Evolutionary conservation across 805 yeast species (phyloP).

Genomic region (Suhomyces pyralidae): DNA sequence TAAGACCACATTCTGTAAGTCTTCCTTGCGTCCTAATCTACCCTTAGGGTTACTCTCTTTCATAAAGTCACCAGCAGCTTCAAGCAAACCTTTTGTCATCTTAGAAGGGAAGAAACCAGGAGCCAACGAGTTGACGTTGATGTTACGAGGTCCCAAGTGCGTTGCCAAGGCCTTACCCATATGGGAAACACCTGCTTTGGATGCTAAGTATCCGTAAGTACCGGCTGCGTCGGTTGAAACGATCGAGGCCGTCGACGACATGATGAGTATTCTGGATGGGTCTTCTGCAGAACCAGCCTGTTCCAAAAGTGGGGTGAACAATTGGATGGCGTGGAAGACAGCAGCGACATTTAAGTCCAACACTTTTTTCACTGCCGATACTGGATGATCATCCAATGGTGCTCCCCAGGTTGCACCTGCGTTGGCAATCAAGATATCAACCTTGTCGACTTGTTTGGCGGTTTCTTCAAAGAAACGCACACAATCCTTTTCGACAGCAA

Average conservation of each 20-base stretch:
- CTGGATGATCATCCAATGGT: slow-evolving; percentile 57
- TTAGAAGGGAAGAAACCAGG: slow-evolving; percentile 78
- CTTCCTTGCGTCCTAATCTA: slow-evolving; percentile 61
- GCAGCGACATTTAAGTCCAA: slow-evolving; percentile 62
- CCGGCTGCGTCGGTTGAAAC: slow-evolving; percentile 48
- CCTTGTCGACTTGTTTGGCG: slow-evolving; percentile 35
- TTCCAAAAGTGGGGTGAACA: slow-evolving; percentile 56
- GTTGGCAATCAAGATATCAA: slow-evolving; percentile 68
- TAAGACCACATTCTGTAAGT: slow-evolving; percentile 52
- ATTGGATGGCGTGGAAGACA: slow-evolving; percentile 63
- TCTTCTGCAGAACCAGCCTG: slow-evolving; percentile 50
- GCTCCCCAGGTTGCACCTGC: slow-evolving; percentile 85
- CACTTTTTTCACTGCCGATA: slow-evolving; percentile 59
- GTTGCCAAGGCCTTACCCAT: slow-evolving; percentile 60
- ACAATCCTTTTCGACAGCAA: slow-evolving; percentile 49
- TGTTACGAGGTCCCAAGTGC: slow-evolving; percentile 63
- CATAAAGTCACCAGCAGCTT: slow-evolving; percentile 47
- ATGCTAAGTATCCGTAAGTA: slow-evolving; percentile 68
- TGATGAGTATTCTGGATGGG: slow-evolving; percentile 63
- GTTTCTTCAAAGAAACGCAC: slow-evolving; percentile 42
- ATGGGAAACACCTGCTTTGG: slow-evolving; percentile 74
- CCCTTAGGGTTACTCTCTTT: slow-evolving; percentile 53
- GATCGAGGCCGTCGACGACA: slow-evolving; percentile 63
- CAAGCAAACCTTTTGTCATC: slow-evolving; percentile 66
- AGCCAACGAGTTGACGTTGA: slow-evolving; percentile 67